Evolutionary conservation across 176 grass and related monocot genomes (phyloP).

Genomic region (Typha latifolia): DNA sequence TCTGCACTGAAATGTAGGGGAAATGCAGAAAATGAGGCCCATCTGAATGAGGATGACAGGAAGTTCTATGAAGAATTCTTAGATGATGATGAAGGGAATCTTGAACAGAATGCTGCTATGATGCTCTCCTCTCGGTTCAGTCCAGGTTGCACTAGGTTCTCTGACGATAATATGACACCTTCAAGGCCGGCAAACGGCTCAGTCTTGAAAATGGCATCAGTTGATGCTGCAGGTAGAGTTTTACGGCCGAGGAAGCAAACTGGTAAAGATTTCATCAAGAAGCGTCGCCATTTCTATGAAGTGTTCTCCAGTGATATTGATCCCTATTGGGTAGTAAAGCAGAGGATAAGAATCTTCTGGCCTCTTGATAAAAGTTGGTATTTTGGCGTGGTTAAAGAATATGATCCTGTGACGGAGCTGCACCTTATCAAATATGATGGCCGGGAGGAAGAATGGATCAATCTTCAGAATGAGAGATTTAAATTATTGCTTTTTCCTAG

Average conservation of each 20-base stretch:
- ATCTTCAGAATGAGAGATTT: constrained; percentile 46
- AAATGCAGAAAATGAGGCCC: neutral
- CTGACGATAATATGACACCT: neutral
- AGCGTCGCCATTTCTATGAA: constrained; percentile 41
- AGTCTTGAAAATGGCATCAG: neutral
- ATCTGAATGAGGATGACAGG: neutral
- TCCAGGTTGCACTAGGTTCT: constrained; percentile 18
- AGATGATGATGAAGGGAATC: constrained; percentile 18
- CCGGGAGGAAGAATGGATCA: constrained; percentile 43
- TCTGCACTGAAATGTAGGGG: neutral
- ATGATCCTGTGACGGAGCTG: constrained; percentile 31
- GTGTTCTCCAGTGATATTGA: constrained; percentile 37
- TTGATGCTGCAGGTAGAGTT: constrained; percentile 7
- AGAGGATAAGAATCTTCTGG: constrained; percentile 42
- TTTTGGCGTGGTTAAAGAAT: constrained; percentile 37
- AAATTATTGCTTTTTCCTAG: constrained; percentile 40
- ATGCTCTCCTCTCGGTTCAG: constrained; percentile 26
- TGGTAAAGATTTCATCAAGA: constrained; percentile 23
- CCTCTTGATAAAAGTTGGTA: constrained; percentile 45
- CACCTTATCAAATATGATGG: constrained; percentile 49
- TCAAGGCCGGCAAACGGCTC: neutral
- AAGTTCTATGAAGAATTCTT: neutral
- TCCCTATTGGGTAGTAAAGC: constrained; percentile 39
- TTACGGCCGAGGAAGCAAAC: constrained; percentile 27
- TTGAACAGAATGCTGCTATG: constrained; percentile 28